Base-by-base conservation (phyloP, 495 filamentous ascomycete species). In the Penicillium tannophilum region DNA sequence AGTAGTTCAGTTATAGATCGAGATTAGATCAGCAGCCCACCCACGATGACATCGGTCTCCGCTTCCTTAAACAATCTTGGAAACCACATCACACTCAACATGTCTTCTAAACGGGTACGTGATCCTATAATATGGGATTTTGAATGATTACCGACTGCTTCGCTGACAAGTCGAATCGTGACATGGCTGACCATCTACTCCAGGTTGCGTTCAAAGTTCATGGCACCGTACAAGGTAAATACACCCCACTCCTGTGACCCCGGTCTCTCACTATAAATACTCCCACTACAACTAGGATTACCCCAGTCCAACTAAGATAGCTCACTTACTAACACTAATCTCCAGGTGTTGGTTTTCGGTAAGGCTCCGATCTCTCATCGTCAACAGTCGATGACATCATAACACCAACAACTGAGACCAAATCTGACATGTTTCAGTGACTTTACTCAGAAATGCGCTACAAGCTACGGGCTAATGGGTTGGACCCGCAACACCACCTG, bases 401-500 rank as follows among this genome's bases (percentile, higher is more conserved):
- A 20, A 45, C 23, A 26, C 39, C 17, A 16, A 17, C 12, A 28
- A 4, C 6, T 28, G 33, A 19, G 17, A 42, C 46, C 50, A 42
- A 44, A 35, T 35, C 26, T 59, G 31, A 46, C 19, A 55, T 52
- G 24, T 6, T 43, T 19, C 53, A 92, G 90, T 41, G 81, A 85
- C 67, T 95, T 88, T 66, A 87, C 91, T 1, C 80, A 83, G 54
- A 85, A 86, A 61, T 83, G 86, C 58, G 93, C 92, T 2, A 72
- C 69, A 2, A 78, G 79, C 31, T 77, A 88, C 61, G 79, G 76
- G 2, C 63, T 97, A 7, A 93, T 87, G 1, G 93, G 93, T 45
- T 93, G 84, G 80, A 90, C 93, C 17, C 79, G 84, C 39, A 97
- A 97, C 67, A 89, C 85, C 0, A 74, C 80, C 7, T 86, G 88